Evolutionary conservation across 345 rosid genomes (phyloP).

Genomic region (Sisymbrium altissimum): DNA sequence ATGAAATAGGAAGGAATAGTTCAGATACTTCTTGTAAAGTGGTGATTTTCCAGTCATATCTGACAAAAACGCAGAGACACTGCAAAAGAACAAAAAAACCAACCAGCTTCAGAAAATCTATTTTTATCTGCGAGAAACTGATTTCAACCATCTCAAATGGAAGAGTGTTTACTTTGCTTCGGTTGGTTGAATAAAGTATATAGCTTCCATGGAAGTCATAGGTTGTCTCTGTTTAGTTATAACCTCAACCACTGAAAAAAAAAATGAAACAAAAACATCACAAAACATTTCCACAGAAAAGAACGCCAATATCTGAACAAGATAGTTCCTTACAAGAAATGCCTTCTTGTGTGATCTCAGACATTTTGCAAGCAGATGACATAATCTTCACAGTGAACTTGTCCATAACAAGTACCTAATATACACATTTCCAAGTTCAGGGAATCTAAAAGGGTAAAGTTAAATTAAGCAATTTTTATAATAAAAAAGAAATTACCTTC

Average conservation of each 20-base stretch:
- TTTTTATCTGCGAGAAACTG: not conserved
- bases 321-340: conserved; percentile 68
- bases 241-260: conserved; percentile 82
- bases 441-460: not conserved
- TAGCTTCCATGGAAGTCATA: conserved; percentile 82
- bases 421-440: conserved; percentile 6
- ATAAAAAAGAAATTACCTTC: conserved; percentile 55
- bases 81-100: conserved; percentile 29
- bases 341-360: conserved; percentile 93
- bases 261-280: not conserved
- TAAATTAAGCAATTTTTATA: not conserved
- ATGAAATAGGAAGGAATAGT: conserved; percentile 6
- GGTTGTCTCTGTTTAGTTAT: conserved; percentile 86
- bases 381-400: conserved; percentile 83
- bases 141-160: not conserved
- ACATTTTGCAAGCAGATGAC: conserved; percentile 87
- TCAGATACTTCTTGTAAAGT: conserved; percentile 82
- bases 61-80: conserved; percentile 75
- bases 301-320: not conserved
- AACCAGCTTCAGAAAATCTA: not conserved
- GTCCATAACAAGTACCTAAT: conserved; percentile 93
- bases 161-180: conserved; percentile 62
- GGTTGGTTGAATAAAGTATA: conserved; percentile 88
- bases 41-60: conserved; percentile 94
- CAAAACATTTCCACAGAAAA: not conserved